A percentile compares a stretch with the other conserved stretches of the same genome.
Conservation (phyloP, 768 basidiomycete genomes). For the Lepiota subincarnata region DNA sequence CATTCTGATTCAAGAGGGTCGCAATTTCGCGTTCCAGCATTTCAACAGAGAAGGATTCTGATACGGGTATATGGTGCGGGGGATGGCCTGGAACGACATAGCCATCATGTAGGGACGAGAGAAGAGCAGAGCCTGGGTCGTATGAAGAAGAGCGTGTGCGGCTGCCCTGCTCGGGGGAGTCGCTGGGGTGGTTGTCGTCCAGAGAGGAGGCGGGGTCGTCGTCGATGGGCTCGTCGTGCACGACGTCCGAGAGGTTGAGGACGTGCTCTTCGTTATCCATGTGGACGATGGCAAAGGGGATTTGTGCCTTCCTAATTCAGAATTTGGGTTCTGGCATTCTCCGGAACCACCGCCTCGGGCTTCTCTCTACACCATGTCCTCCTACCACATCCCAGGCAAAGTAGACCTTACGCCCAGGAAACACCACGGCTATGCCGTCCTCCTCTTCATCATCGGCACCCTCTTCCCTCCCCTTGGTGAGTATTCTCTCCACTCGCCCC, state of each 20-base stretch:
- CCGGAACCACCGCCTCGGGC: neutral
- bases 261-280: slow-evolving; percentile 61
- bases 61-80: slow-evolving; percentile 30
- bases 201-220: slow-evolving; percentile 43
- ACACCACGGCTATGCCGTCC: slow-evolving; percentile 76
- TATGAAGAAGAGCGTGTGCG: slow-evolving; percentile 19
- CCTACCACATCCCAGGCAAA: slow-evolving; percentile 40
- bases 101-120: slow-evolving; percentile 34
- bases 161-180: slow-evolving; percentile 25
- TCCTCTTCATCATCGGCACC: slow-evolving; percentile 86
- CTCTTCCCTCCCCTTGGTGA: slow-evolving; percentile 88
- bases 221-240: slow-evolving; percentile 72
- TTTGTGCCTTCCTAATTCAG: slow-evolving; percentile 13
- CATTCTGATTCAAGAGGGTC: slow-evolving; percentile 69
- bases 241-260: slow-evolving; percentile 78
- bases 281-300: slow-evolving; percentile 15
- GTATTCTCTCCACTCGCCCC: slow-evolving; percentile 17
- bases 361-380: slow-evolving; percentile 20
- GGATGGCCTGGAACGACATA: slow-evolving; percentile 33
- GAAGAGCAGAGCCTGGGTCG: slow-evolving; percentile 31
- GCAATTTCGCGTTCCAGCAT: slow-evolving; percentile 78
- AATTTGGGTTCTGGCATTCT: slow-evolving; percentile 1
- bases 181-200: slow-evolving; percentile 23
- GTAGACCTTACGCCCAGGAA: slow-evolving; percentile 61
- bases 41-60: slow-evolving; percentile 60